These are phyloP conservation scores for Hibiscus trionum DNA, from an alignment of 345 rosid species.

Conservation along the genomic window DNA sequence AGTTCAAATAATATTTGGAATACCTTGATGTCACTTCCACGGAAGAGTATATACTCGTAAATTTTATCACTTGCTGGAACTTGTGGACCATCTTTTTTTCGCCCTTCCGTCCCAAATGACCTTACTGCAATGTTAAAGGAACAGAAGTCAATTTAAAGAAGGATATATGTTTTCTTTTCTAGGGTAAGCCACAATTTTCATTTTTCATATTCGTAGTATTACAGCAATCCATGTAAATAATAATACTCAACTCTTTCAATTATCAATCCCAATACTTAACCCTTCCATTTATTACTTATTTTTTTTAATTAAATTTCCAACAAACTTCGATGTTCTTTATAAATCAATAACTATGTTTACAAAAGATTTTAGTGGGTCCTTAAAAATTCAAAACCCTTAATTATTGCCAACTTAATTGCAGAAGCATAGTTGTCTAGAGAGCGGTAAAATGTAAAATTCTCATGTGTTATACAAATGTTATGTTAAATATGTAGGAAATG, in stretches of 20 bases:
- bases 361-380: background rate
- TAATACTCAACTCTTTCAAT: too few relatives aligned
- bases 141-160: background rate
- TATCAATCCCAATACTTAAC: background rate
- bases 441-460: background rate
- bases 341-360: background rate
- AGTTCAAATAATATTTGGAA: background rate
- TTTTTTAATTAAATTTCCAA: background rate
- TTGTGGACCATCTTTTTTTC: constrained; percentile 72
- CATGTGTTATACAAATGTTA: background rate
- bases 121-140: constrained; percentile 38
- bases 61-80: constrained; percentile 60
- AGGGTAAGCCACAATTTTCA: too few relatives aligned
- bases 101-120: constrained; percentile 73
- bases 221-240: background rate
- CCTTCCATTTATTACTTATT: background rate
- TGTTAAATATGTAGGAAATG: background rate
- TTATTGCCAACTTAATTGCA: background rate
- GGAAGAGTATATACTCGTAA: constrained; percentile 68
- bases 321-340: background rate
- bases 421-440: too few relatives aligned
- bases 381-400: background rate
- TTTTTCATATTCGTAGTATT: too few relatives aligned
- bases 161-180: too few relatives aligned
- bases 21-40: constrained; percentile 85